Evolutionary conservation across 2,329 filamentous ascomycete genomes (phyloP).

Genomic region (Dryadomyces quercivorus): DNA sequence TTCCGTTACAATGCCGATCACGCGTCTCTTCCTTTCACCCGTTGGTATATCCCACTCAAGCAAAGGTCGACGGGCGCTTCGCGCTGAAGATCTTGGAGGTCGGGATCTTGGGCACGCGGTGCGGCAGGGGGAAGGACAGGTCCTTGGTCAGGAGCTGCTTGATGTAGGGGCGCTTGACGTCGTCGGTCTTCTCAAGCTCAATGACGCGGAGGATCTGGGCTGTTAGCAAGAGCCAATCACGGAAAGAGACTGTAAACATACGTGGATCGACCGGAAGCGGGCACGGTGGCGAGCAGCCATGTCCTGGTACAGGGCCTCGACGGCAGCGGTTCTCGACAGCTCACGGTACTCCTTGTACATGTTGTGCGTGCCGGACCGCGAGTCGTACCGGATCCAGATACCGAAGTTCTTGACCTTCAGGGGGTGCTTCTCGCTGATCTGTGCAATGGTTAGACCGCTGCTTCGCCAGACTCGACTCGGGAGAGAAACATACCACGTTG

Average conservation of each 20-base stretch:
- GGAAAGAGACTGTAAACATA: conserved; percentile 39
- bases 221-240: conserved; percentile 6
- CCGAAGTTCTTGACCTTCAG: conserved; percentile 99
- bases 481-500: conserved; percentile 62
- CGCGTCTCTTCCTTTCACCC: neutral
- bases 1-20: neutral
- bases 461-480: neutral
- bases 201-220: conserved; percentile 90
- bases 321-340: conserved; percentile 89
- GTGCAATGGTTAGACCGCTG: neutral
- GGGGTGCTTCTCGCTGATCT: conserved; percentile 99
- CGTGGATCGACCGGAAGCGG: conserved; percentile 96
- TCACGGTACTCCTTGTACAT: conserved; percentile 99
- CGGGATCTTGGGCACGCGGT: conserved; percentile 75
- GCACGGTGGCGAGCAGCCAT: conserved; percentile 98
- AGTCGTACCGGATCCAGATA: conserved; percentile 99
- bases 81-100: conserved; percentile 88
- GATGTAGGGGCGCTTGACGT: conserved; percentile 98
- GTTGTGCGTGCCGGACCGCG: conserved; percentile 99
- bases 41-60: conserved; percentile 38
- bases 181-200: conserved; percentile 87
- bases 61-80: conserved; percentile 93
- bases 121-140: conserved; percentile 97
- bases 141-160: conserved; percentile 93
- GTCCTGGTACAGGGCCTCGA: conserved; percentile 97